Evolutionary conservation across 2,329 filamentous ascomycete genomes (phyloP).

Genomic region (Chaetomiaceae sp.): DNA sequence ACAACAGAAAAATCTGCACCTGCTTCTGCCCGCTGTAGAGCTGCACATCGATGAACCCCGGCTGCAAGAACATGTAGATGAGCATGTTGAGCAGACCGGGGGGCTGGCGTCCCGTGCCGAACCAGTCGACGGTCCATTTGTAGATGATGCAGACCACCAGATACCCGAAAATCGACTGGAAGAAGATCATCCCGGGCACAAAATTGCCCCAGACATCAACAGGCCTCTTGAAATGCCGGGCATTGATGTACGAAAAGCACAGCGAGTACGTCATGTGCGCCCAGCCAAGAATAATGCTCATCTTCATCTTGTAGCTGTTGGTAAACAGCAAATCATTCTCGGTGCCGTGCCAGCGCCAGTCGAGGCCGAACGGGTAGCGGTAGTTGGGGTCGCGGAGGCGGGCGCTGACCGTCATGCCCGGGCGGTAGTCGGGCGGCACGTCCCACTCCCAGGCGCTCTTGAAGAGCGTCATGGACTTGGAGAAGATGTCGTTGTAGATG

Average conservation of each 20-base stretch:
- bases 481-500: conserved; percentile 97
- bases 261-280: conserved; percentile 98
- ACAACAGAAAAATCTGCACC: conserved; percentile 73
- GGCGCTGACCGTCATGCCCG: conserved; percentile 61
- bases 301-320: conserved; percentile 99
- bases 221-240: conserved; percentile 86
- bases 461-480: conserved; percentile 85
- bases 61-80: conserved; percentile 98
- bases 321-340: conserved; percentile 94
- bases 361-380: conserved; percentile 91
- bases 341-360: conserved; percentile 94
- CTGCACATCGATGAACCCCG: conserved; percentile 66
- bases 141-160: conserved; percentile 90
- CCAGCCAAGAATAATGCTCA: conserved; percentile 97
- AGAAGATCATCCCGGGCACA: conserved; percentile 97
- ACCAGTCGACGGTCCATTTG: conserved; percentile 95
- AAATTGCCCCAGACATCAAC: conserved; percentile 99
- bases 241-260: conserved; percentile 88
- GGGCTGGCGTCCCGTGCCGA: conserved; percentile 58
- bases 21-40: conserved; percentile 73
- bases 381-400: conserved; percentile 61
- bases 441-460: conserved; percentile 82
- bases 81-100: conserved; percentile 96
- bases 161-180: conserved; percentile 98
- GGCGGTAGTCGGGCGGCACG: conserved; percentile 61